Conservation (phyloP, 805 yeast species). For the Wickerhamomyces subpelliculosus region DNA sequence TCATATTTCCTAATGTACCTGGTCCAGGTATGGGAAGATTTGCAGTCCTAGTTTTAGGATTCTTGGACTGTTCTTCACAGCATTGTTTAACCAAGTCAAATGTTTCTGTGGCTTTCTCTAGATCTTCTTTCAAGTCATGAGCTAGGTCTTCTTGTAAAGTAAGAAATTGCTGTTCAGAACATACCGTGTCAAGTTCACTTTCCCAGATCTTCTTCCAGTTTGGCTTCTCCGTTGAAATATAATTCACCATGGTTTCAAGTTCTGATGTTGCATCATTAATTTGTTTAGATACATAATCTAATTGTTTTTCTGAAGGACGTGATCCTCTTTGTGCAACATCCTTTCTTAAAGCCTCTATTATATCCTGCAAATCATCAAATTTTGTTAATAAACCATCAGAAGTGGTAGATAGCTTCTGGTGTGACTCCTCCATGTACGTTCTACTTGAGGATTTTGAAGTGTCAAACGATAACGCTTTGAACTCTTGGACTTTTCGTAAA, state of each 20-base stretch:
- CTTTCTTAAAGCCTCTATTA: slow-evolving; percentile 79
- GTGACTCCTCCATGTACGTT: slow-evolving; percentile 70
- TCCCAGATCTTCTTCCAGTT: slow-evolving; percentile 93
- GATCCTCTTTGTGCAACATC: slow-evolving; percentile 93
- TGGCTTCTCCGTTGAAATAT: slow-evolving; percentile 64
- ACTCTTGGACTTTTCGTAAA: slow-evolving; percentile 38
- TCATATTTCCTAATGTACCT: slow-evolving; percentile 49
- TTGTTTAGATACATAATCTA: slow-evolving; percentile 60
- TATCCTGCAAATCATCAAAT: slow-evolving; percentile 88
- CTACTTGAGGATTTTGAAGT: slow-evolving; percentile 30
- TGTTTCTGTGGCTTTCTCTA: slow-evolving; percentile 75
- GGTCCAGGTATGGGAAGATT: slow-evolving; percentile 51
- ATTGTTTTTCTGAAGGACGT: slow-evolving; percentile 67
- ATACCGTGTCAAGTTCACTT: slow-evolving; percentile 76
- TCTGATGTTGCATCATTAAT: slow-evolving; percentile 48
- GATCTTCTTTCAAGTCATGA: slow-evolving; percentile 71
- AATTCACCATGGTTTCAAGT: slow-evolving; percentile 48
- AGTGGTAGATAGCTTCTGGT: slow-evolving; percentile 63
- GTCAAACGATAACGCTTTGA: slow-evolving; percentile 42
- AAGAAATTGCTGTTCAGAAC: slow-evolving; percentile 91
- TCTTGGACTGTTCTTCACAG: slow-evolving; percentile 67
- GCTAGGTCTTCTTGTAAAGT: slow-evolving; percentile 84
- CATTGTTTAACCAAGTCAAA: slow-evolving; percentile 76
- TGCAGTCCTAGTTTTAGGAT: slow-evolving; percentile 33
- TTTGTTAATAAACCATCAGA: slow-evolving; percentile 67